These are phyloP conservation scores for Physaria fendleri DNA, from an alignment of 345 rosid genomes.

Conservation along the genomic window DNA sequence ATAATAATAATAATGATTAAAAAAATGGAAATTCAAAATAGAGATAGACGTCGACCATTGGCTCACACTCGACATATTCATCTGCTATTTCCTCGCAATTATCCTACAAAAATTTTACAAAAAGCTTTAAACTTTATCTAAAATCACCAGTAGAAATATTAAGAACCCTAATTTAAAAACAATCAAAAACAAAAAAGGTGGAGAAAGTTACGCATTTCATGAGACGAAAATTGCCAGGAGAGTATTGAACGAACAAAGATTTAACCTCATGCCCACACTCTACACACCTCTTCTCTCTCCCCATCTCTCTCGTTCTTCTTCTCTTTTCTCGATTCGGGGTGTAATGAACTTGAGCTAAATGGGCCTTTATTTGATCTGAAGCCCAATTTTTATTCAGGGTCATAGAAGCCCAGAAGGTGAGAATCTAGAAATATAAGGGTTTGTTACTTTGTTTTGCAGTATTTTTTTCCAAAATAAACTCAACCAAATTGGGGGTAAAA, in stretches of 20 bases:
- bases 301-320: neutral
- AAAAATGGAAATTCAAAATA: neutral
- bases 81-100: conserved; percentile 69
- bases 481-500: too few relatives aligned
- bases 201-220: conserved; percentile 84
- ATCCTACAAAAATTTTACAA: conserved; percentile 30
- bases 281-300: conserved; percentile 45
- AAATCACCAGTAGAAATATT: neutral
- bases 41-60: conserved; percentile 40
- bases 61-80: conserved; percentile 72
- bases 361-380: neutral
- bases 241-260: conserved; percentile 58
- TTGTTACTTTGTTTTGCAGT: too few relatives aligned
- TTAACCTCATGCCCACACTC: conserved; percentile 53
- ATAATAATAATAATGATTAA: too few relatives aligned
- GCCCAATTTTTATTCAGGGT: too few relatives aligned
- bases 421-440: too few relatives aligned
- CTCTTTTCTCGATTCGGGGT: neutral
- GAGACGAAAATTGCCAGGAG: conserved; percentile 68
- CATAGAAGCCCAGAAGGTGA: too few relatives aligned
- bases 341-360: neutral
- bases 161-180: neutral
- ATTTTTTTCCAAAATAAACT: too few relatives aligned
- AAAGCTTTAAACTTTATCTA: neutral
- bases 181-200: too few relatives aligned